Evolutionary conservation across 2,329 filamentous ascomycete species (phyloP).

Genomic region (Colletotrichum lentis): DNA sequence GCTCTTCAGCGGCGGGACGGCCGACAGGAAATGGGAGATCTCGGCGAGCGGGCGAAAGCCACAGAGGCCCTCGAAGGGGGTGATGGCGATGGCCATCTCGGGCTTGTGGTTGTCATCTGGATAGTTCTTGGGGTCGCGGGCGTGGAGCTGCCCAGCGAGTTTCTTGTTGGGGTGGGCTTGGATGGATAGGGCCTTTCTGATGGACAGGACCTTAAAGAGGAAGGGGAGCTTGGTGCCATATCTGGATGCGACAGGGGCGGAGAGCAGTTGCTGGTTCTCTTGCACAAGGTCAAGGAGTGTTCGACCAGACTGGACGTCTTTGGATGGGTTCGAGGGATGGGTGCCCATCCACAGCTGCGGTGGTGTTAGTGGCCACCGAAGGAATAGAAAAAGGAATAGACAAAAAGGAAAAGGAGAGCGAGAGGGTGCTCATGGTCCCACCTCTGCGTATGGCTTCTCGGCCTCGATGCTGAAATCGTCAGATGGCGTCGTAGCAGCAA

Average conservation of each 20-base stretch:
- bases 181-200: constrained; percentile 94
- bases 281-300: constrained; percentile 86
- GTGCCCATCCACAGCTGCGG: constrained; percentile 97
- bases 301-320: constrained; percentile 83
- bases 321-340: constrained; percentile 94
- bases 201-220: constrained; percentile 96
- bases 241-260: constrained; percentile 72
- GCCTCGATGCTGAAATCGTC: constrained; percentile 78
- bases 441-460: constrained; percentile 95
- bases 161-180: constrained; percentile 97
- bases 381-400: background rate
- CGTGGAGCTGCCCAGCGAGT: constrained; percentile 84
- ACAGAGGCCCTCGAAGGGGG: constrained; percentile 93
- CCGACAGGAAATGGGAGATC: constrained; percentile 82
- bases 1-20: constrained; percentile 63
- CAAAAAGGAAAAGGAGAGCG: too few species aligned
- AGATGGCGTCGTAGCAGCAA: constrained; percentile 83
- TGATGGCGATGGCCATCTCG: constrained; percentile 98
- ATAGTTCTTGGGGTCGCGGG: constrained; percentile 89
- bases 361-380: constrained; percentile 25
- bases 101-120: constrained; percentile 99
- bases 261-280: constrained; percentile 85
- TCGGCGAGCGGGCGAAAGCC: constrained; percentile 90
- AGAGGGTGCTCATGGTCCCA: constrained; percentile 48
- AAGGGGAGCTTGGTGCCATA: constrained; percentile 90